phyloP scores from a whole-genome alignment of 192 early-diverging fungal genomes.

The Umbelopsis sp. region DNA sequence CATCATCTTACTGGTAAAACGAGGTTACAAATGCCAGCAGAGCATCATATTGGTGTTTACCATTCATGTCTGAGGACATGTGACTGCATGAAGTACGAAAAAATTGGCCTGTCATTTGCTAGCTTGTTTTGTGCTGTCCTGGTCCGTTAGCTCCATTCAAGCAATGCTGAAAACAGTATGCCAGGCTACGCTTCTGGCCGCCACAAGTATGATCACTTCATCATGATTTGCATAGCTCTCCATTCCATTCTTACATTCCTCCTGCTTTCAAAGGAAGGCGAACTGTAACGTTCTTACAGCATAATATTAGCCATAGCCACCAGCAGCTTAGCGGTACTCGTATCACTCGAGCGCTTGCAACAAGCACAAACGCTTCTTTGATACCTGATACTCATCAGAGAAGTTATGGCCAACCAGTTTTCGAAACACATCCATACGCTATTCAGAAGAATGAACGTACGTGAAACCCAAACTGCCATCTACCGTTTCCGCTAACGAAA shows the following conservation, averaged over 20 bases:
- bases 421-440: slow-evolving; percentile 82
- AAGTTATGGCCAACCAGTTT: slow-evolving; percentile 77
- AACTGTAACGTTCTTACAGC: not conserved
- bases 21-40: too few relatives aligned
- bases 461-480: not conserved
- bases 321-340: not conserved
- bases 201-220: not conserved
- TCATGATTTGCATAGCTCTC: too few relatives aligned
- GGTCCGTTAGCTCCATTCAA: not conserved
- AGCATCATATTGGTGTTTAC: too few relatives aligned
- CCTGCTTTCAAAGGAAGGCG: not conserved
- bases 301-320: not conserved
- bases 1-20: too few relatives aligned
- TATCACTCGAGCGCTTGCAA: slow-evolving; percentile 1
- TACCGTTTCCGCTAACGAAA: slow-evolving; percentile 12
- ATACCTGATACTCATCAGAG: slow-evolving; percentile 29
- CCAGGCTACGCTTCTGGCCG: not conserved
- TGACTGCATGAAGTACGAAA: too few relatives aligned
- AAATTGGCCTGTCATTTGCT: too few relatives aligned
- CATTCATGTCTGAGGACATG: too few relatives aligned
- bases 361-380: not conserved
- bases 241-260: too few relatives aligned
- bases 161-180: slow-evolving; percentile 4
- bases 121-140: too few relatives aligned
- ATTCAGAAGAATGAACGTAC: slow-evolving; percentile 71